A percentile compares a stretch with the other conserved stretches of the same genome.
phyloP scores from a whole-genome alignment of 257 asterid species.

The Forsythia viridissima region DNA sequence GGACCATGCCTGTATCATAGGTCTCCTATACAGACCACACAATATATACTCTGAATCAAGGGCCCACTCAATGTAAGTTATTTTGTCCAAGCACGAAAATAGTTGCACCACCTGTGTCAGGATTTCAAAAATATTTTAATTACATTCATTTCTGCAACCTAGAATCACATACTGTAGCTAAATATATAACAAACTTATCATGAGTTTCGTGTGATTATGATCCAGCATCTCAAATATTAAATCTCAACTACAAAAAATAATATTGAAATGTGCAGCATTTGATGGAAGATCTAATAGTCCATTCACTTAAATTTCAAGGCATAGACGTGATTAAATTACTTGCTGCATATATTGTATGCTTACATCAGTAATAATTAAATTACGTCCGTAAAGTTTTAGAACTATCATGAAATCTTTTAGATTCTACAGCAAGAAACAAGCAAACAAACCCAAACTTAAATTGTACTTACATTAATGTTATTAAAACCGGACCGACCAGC shows the following conservation, averaged over 20 bases:
- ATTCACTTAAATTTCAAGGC: neutral
- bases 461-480: neutral
- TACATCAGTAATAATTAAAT: neutral
- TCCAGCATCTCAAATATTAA: neutral
- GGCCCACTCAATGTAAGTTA: slow-evolving; percentile 95
- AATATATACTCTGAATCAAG: slow-evolving; percentile 92
- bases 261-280: neutral
- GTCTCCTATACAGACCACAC: slow-evolving; percentile 88
- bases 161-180: slow-evolving; percentile 8
- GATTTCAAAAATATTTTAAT: neutral
- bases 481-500: neutral
- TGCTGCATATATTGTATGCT: neutral
- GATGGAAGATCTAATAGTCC: neutral
- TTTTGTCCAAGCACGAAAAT: slow-evolving; percentile 93
- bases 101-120: slow-evolving; percentile 75
- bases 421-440: neutral
- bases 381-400: neutral
- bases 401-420: neutral
- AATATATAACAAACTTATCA: neutral
- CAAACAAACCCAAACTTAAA: neutral
- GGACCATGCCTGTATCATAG: slow-evolving; percentile 98
- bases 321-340: too few species aligned
- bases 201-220: neutral
- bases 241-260: neutral
- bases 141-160: slow-evolving; percentile 18